A percentile compares a stretch with the other conserved stretches of the same genome.
Conservation (phyloP, 2,329 filamentous ascomycete genomes). For the Monilinia fructigena region DNA sequence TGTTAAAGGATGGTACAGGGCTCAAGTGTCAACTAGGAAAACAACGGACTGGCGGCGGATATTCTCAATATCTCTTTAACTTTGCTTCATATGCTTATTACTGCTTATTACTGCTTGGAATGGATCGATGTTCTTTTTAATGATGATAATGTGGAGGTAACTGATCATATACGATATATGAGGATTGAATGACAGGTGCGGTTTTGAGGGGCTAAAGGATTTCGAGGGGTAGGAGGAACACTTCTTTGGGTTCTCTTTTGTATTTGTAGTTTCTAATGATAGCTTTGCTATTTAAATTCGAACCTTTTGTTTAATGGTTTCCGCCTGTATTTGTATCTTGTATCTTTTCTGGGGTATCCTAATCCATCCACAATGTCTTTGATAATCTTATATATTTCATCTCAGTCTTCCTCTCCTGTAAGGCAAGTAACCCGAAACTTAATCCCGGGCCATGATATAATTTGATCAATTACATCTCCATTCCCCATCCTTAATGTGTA, state of each 20-base stretch:
- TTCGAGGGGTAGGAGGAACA: background rate
- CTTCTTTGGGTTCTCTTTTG: background rate
- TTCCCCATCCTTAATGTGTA: no score
- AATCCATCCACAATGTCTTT: background rate
- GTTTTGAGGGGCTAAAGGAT: background rate
- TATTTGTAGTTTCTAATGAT: slow-evolving; percentile 15
- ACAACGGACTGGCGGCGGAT: slow-evolving; percentile 31
- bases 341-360: background rate
- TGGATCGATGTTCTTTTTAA: slow-evolving; percentile 10
- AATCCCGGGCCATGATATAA: background rate
- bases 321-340: background rate
- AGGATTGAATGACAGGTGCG: background rate
- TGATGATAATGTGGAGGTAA: slow-evolving; percentile 23
- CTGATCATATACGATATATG: slow-evolving; percentile 21
- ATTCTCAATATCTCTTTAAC: slow-evolving; percentile 33
- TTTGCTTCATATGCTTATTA: slow-evolving; percentile 23
- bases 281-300: background rate
- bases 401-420: background rate
- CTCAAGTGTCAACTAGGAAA: slow-evolving; percentile 22
- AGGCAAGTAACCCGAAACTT: background rate
- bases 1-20: slow-evolving; percentile 17
- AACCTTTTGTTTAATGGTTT: background rate
- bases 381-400: background rate
- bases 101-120: slow-evolving; percentile 13
- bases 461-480: background rate